Base-by-base conservation (phyloP, 1,284 basidiomycete genomes). In the Salmacisia buchloeana region DNA sequence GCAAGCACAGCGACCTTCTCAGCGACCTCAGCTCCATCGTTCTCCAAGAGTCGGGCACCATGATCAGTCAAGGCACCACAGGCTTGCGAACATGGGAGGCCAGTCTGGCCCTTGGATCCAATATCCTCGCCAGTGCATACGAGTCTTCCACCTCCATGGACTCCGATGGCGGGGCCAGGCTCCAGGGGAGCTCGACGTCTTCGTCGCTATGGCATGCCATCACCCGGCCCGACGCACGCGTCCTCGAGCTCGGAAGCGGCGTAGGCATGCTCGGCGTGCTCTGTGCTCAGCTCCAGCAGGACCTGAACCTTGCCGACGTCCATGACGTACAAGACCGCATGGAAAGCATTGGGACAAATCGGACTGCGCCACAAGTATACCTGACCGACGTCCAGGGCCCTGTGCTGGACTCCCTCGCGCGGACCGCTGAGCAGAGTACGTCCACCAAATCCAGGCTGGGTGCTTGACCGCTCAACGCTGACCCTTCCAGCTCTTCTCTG, bases 61-160 rank as follows among this genome's bases (percentile, higher is more conserved):
- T 65, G 13, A 70, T 70, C 21, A 69, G 67, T 1, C 65, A 64
- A 18, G 71, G 69, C 15, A 72, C 71, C 13, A 70, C 69, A 1
- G 70, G 70, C 2, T 49, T 72, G 6, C 60, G 60, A 34, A 70
- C 70, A 15, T 72, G 70, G 70, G 70, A 72, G 45, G 70, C 70
- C 15, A 65, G 67, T 9, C 46, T 72, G 36, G 60, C 64, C 12
- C 35, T 72, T 33, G 70, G 66, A 9, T 62, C 29, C 3, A 64
- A 72, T 58, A 54, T 72, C 35, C 35, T 67, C 34, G 60, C 45
- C 57, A 54, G 67, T 12, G 45, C 69, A 1, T 49, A 61, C 9
- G 6, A 4, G 39, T 25, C 45, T 7, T 23, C n/a, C 21, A 25
- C n/a, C 45, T 25, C 45, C 25, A 12, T 27, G 13, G 13, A 13